Evolutionary conservation across 2,329 filamentous ascomycete species (phyloP), one percentile per base, ranked within the genome.

Genomic region (Calonectria honghensis): DNA sequence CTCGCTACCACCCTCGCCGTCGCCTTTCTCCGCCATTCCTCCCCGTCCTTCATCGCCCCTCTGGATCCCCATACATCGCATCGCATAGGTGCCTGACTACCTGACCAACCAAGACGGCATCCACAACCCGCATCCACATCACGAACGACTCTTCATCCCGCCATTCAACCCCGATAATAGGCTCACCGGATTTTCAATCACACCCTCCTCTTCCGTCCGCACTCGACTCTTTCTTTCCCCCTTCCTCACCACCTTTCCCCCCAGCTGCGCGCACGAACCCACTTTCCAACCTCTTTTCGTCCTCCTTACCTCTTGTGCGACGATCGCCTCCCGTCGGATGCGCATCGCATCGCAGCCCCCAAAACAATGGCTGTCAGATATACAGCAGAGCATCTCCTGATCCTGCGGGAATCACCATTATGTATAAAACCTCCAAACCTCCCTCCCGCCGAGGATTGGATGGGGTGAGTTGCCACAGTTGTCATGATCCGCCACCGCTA

Each of bases 401-500:
- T 90, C 84, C 88, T 98, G 81, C 92, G 93, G 85, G 89, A 94
- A 74, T 98, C 96, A 77, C 96, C 96, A 78, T 89, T 98, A 84
- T 96, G 96, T 82, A 88, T 90, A 80, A 97, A 95, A 86, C 96
- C 96, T 61, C 88, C 93, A 77, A 91, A 90, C 77, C 90, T 98
- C 59, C 96, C 96, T 78, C 94, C 95, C 32, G 91, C 94, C 77
- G 95, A 98, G 87, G 95, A 98, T 88, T 98, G 96, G 96, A 98
- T 98, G 95, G 96, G 96, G 94, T 98, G 89, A 83, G 91, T 86
- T 64, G 9, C 70, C 66, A 59, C 70, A 68, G 57, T 61, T 32
- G 41, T 72, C 39, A 69, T 68, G 61, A 50, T 70, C 64, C 63
- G 64, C 64, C 75, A 75, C 59, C 73, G 73, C 74, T 72, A 76